Evolutionary conservation across 805 yeast genomes (phyloP).

Genomic region (Schizosaccharomyces japonicus): DNA sequence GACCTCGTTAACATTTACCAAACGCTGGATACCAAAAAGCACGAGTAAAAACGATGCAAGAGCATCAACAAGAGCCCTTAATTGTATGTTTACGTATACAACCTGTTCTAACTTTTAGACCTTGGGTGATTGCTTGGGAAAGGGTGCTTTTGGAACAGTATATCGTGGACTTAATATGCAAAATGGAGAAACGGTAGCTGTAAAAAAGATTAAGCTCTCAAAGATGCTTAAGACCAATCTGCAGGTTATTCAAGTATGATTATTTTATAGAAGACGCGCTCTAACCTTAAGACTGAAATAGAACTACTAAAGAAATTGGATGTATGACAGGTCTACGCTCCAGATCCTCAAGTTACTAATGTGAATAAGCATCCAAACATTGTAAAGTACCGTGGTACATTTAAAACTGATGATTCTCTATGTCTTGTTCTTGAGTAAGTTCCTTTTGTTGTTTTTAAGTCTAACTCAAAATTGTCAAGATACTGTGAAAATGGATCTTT

Average conservation of each 20-base stretch:
- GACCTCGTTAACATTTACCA: too few relatives aligned
- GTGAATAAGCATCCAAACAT: constrained; percentile 30
- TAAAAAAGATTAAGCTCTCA: constrained; percentile 47
- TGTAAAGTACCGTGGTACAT: constrained; percentile 45
- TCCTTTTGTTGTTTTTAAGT: not conserved
- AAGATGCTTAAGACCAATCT: constrained; percentile 16
- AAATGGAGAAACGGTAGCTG: constrained; percentile 50
- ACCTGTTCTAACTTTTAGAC: constrained; percentile 14
- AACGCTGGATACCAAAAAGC: too few relatives aligned
- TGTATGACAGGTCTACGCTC: constrained; percentile 5
- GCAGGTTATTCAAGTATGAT: constrained; percentile 15
- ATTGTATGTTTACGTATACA: too few relatives aligned
- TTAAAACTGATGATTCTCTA: constrained; percentile 27
- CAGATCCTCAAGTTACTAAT: not conserved
- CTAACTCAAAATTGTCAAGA: constrained; percentile 6
- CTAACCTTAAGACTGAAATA: constrained; percentile 31
- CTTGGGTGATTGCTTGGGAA: constrained; percentile 43
- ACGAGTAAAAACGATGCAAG: too few relatives aligned
- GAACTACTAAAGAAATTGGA: constrained; percentile 38
- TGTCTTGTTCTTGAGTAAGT: constrained; percentile 37
- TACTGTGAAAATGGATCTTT: constrained; percentile 41
- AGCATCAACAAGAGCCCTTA: too few relatives aligned
- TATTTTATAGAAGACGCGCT: too few relatives aligned
- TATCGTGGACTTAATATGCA: constrained; percentile 45
- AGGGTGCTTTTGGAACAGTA: constrained; percentile 80